A percentile compares a stretch with the other conserved stretches of the same genome.
Evolutionary conservation across 2,329 filamentous ascomycete genomes (phyloP).

Genomic region (Pleoardoris graminearum): DNA sequence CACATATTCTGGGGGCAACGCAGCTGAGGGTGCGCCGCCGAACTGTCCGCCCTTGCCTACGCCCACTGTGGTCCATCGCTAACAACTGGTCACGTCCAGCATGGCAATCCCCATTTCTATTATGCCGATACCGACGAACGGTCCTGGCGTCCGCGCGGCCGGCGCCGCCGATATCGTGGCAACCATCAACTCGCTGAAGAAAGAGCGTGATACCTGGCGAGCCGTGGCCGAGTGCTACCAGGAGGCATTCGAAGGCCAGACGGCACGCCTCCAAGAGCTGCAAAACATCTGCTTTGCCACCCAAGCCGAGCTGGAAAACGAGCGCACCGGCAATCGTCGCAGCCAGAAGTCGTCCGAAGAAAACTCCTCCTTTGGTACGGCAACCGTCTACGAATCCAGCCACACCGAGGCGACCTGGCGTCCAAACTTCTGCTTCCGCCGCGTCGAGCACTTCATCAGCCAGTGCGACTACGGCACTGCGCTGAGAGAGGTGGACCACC

Average conservation of each 20-base stretch:
- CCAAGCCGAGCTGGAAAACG: conserved; percentile 40
- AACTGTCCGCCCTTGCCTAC: too few species aligned
- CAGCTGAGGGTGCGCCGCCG: too few species aligned
- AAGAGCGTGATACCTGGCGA: conserved; percentile 37
- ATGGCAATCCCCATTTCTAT: conserved; percentile 25
- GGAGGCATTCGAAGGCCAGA: conserved; percentile 32
- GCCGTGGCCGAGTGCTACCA: conserved; percentile 34
- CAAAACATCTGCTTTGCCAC: conserved; percentile 36
- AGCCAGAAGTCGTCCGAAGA: conserved; percentile 8
- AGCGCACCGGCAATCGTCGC: conserved; percentile 22
- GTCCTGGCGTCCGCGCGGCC: conserved; percentile 2
- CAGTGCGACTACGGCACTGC: conserved; percentile 30
- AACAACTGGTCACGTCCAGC: too few species aligned
- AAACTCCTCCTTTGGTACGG: conserved; percentile 16
- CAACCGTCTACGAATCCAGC: conserved; percentile 14
- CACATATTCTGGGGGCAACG: too few species aligned
- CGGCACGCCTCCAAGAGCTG: conserved; percentile 25
- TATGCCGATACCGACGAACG: conserved; percentile 5
- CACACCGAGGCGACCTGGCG: conserved; percentile 9
- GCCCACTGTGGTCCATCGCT: too few species aligned
- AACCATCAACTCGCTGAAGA: conserved; percentile 28
- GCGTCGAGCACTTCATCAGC: conserved; percentile 21
- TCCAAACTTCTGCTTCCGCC: conserved; percentile 23
- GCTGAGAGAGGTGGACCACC: conserved; percentile 27
- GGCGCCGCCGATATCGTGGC: conserved; percentile 16